Evolutionary conservation across 106 monocot species (phyloP), one percentile per base, ranked within the genome.

Genomic region (Allium fistulosum): DNA sequence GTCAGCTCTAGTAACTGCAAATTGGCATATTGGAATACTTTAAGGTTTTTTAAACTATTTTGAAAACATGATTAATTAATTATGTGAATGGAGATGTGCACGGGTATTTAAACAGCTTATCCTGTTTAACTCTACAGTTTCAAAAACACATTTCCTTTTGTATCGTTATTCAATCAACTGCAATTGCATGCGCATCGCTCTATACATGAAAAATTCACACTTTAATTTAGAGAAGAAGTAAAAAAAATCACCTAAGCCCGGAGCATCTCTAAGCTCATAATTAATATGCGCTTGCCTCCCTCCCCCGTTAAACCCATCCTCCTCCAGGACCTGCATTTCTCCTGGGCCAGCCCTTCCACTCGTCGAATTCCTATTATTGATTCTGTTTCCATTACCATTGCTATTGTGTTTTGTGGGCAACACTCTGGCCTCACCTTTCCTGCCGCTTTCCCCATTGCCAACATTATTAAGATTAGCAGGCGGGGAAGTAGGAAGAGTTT

Each of bases 261-360:
- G 96, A 53, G 81, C 82, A 65, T 97, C 96, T 70, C 92, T 82
- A 62, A 97, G 92, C 71, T 84, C 81, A 57, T 97, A 92, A 53
- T 89, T 97, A 12, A 97, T 86, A 61, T 88, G 88, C n/a, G 81
- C 67, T 26, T 76, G 85, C 51, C 79, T 70, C 26, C 57, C 64
- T 10, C 74, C 65, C 12, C 18, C 59, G 3, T 10, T 9, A 14
- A 82, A 72, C 11, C 67, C 81, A 9, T 77, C 82, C 8, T 89
- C 86, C 7, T 97, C 88, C 61, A 82, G 82, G 51, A 51, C 75
- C 59, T 79, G 57, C 53, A 37, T 37, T 37, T 37, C 37, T 37
- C 37, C 37, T 0, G 37, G 37, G 68, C n/a, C 56, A 56, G 15
- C 50, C 17, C 56, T 7, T 73, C 72, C 55, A 79, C 85, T 73